Conservation (phyloP, 2,329 filamentous ascomycete genomes). For the Paecilomyces sp. region DNA sequence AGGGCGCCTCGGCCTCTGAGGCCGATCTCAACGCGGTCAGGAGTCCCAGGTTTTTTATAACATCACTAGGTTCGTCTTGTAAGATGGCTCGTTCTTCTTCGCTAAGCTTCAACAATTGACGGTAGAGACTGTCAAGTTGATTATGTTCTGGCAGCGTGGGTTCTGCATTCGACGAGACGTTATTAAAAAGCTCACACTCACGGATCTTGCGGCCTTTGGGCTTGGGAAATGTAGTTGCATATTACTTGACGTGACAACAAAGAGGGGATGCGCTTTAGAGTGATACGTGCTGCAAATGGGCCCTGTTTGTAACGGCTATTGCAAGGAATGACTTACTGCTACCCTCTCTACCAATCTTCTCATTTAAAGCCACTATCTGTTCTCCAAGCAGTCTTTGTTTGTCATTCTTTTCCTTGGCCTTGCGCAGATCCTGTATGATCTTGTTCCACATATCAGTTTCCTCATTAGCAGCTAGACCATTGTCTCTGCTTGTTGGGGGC, state of each 20-base stretch:
- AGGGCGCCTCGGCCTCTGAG: conserved; percentile 38
- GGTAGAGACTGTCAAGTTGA: conserved; percentile 38
- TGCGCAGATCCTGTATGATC: conserved; percentile 35
- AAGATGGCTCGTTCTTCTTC: conserved; percentile 44
- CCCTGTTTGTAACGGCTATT: neutral
- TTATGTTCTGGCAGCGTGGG: conserved; percentile 34
- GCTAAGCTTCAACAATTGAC: conserved; percentile 39
- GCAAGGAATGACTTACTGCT: conserved; percentile 30
- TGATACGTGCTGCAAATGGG: neutral
- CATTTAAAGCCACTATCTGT: conserved; percentile 35
- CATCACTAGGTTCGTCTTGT: conserved; percentile 42
- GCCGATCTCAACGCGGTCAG: conserved; percentile 42
- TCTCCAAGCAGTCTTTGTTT: conserved; percentile 31
- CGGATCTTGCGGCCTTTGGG: neutral
- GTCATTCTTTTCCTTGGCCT: conserved; percentile 38
- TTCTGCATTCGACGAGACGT: conserved; percentile 15
- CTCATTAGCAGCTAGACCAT: conserved; percentile 37
- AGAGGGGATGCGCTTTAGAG: neutral
- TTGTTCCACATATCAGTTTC: conserved; percentile 40
- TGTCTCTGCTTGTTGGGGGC: conserved; percentile 29
- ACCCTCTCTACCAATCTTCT: conserved; percentile 36
- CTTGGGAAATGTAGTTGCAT: neutral
- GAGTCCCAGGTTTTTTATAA: conserved; percentile 44
- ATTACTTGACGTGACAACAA: neutral
- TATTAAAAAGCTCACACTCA: neutral